Base-by-base conservation (phyloP, 2,329 filamentous ascomycete species). In the Fusarium brevicatenulatum region DNA sequence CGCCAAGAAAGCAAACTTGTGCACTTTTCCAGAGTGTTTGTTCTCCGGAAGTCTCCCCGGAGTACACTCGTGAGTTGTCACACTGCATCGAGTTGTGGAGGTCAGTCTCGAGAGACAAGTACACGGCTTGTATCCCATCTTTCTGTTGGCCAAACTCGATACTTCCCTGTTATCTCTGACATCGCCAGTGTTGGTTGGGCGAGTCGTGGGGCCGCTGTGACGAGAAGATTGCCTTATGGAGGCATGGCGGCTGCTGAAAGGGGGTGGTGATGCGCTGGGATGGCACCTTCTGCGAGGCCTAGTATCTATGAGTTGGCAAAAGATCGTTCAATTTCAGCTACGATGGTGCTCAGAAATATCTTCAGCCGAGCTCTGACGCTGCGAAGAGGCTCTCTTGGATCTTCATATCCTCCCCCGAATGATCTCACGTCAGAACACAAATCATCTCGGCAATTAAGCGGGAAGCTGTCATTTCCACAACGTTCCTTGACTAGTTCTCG, bases 31-130 rank as follows among this genome's bases (percentile, higher is more conserved):
- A 30, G 11, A n/a, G 10, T 23, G 40, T 43, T 55, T 63, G 54
- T 58, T 42, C 44, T 54, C 66, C 65, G 65, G 72, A 72, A 67
- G 47, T 28, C 36, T 72, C 71, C 65, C 71, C 60, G 71, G 39
- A 36, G 36, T 53, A 16, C 18, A 54, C 44, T 63, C 43, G 56
- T 52, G 42, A 53, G 46, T 72, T 63, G 68, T 67, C 68, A 71
- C 58, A 59, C 56, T 68, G 42, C 57, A 50, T 70, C 65, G 36
- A 63, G 66, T 47, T 58, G 65, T 47, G 65, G 47, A 64, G 36
- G 55, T 57, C 34, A 28, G 43, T 54, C 59, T 46, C 34, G 42
- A 43, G 60, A 28, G n/a, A 37, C 34, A 71, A 52, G 70, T 59
- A 39, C 62, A 64, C 58, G 30, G 49, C 52, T 72, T 36, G 49